Conservation (phyloP, 2,329 filamentous ascomycete genomes). For the Diaporthe eres region DNA sequence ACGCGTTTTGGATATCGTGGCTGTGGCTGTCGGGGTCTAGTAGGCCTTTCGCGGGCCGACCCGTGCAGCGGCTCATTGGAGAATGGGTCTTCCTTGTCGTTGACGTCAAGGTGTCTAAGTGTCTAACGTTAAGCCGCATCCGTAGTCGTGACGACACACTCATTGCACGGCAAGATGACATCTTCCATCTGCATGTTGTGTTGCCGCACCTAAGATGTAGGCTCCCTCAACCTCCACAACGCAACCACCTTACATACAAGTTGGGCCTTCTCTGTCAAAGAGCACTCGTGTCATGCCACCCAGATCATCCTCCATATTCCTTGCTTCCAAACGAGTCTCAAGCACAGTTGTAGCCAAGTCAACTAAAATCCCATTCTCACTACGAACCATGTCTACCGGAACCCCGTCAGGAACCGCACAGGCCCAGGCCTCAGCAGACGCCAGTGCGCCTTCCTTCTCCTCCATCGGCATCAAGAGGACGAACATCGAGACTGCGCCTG, state of each 20-base stretch:
- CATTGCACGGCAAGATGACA: not conserved
- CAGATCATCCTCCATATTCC: slow-evolving; percentile 11
- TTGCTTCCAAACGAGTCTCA: not conserved
- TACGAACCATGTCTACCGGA: slow-evolving; percentile 48
- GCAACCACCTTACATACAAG: no score
- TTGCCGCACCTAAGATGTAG: not conserved
- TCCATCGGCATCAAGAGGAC: slow-evolving; percentile 64
- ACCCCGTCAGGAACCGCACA: slow-evolving; percentile 49
- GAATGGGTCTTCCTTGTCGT: not conserved
- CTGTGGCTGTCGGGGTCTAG: not conserved
- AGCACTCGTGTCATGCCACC: slow-evolving; percentile 34
- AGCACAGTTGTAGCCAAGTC: not conserved
- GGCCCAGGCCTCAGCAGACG: slow-evolving; percentile 43
- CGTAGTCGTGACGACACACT: slow-evolving; percentile 35
- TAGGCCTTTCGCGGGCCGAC: not conserved
- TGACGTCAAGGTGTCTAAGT: slow-evolving; percentile 7
- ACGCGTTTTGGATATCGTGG: not conserved
- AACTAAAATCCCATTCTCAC: not conserved
- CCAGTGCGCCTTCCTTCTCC: slow-evolving; percentile 44
- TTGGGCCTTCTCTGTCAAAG: no score
- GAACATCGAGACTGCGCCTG: slow-evolving; percentile 65
- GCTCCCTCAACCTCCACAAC: not conserved
- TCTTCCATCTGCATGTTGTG: not conserved
- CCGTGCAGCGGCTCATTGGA: not conserved
- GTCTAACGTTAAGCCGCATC: not conserved